phyloP scores from a whole-genome alignment of 495 filamentous ascomycete species.

The Penicillium ochrochloron region DNA sequence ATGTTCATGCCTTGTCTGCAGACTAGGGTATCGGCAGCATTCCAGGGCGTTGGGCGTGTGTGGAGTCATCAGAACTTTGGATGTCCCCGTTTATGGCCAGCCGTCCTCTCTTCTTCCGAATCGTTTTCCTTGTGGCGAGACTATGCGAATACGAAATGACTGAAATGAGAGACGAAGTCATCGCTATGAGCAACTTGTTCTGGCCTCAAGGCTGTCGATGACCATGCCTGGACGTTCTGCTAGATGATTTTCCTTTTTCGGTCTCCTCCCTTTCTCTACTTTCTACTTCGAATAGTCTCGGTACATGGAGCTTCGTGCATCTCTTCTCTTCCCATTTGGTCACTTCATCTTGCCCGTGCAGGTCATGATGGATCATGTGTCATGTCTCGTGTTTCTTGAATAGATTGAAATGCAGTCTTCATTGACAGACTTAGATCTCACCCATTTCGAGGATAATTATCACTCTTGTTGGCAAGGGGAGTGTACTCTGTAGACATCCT shows the following conservation, averaged over 20 bases:
- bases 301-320: conserved; percentile 13
- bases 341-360: conserved; percentile 6
- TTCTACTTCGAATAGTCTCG: conserved; percentile 13
- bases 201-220: conserved; percentile 22
- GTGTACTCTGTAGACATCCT: too few species aligned
- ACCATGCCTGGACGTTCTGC: conserved; percentile 16
- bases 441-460: background rate
- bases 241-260: conserved; percentile 7
- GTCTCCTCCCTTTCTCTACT: background rate
- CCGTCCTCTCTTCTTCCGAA: conserved; percentile 12
- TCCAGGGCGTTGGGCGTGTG: conserved; percentile 25
- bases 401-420: conserved; percentile 38
- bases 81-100: background rate
- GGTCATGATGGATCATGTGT: conserved; percentile 3
- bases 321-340: conserved; percentile 3
- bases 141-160: conserved; percentile 25
- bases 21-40: conserved; percentile 24
- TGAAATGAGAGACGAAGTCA: conserved; percentile 24
- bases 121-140: conserved; percentile 7
- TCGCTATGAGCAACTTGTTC: conserved; percentile 17
- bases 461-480: conserved; percentile 1
- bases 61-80: conserved; percentile 27
- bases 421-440: conserved; percentile 23
- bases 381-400: conserved; percentile 5
- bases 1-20: conserved; percentile 20